A percentile compares a stretch with the other conserved stretches of the same genome.
Conservation (phyloP, 805 yeast species). For the Wickerhamomyces queroliae region DNA sequence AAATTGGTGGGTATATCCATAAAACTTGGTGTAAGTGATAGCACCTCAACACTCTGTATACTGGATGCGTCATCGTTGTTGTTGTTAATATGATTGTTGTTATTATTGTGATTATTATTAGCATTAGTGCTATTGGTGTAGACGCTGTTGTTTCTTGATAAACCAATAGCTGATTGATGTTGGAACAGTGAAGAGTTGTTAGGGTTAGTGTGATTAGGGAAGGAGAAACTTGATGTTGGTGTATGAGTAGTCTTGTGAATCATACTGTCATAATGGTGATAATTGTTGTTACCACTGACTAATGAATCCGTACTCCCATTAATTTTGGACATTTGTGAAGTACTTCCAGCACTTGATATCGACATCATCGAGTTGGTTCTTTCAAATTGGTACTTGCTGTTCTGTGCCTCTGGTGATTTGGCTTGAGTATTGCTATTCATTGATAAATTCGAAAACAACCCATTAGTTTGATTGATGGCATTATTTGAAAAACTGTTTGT, state of each 20-base stretch:
- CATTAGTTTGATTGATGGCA: neutral
- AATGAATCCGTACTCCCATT: slow-evolving; percentile 8
- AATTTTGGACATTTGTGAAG: slow-evolving; percentile 1
- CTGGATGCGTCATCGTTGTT: slow-evolving; percentile 10
- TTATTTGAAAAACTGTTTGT: neutral
- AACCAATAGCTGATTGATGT: neutral
- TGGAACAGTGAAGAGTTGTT: neutral
- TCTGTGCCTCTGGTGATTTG: neutral
- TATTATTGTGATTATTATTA: slow-evolving; percentile 3
- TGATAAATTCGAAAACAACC: neutral
- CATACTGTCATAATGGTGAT: slow-evolving; percentile 16
- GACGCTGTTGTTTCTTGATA: neutral
- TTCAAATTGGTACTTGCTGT: neutral
- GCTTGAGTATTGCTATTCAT: neutral
- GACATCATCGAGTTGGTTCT: slow-evolving; percentile 2
- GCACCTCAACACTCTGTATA: slow-evolving; percentile 29
- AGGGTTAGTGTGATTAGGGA: slow-evolving; percentile 2
- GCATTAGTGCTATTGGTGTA: slow-evolving; percentile 3
- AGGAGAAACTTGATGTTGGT: neutral
- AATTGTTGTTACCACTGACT: slow-evolving; percentile 4
- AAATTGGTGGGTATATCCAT: slow-evolving; percentile 28
- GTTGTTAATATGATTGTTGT: neutral
- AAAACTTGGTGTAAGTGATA: slow-evolving; percentile 34
- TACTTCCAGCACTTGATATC: slow-evolving; percentile 1
- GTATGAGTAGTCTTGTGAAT: slow-evolving; percentile 8